These are phyloP conservation scores for Diutina catenulata DNA, from an alignment of 1,139 yeast genomes.

Conservation along the genomic window DNA sequence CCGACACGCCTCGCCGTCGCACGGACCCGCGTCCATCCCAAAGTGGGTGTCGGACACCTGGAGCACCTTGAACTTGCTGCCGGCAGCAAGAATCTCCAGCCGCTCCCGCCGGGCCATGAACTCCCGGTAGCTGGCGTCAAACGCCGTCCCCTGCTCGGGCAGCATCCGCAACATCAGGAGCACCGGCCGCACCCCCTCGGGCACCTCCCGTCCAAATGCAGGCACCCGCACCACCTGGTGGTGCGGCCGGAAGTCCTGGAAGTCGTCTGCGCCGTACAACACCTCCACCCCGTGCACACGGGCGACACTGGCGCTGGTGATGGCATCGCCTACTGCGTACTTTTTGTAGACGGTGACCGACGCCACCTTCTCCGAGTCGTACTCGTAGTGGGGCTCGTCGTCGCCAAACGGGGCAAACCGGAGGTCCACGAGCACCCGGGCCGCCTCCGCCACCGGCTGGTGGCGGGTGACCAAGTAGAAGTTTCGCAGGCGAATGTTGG, in stretches of 20 bases:
- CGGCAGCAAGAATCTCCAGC: conserved; percentile 56
- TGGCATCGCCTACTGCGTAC: neutral
- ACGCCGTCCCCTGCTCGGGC: conserved; percentile 8
- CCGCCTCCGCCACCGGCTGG: conserved; percentile 8
- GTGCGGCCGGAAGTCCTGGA: conserved; percentile 6
- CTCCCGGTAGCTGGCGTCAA: neutral
- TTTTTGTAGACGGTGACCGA: neutral
- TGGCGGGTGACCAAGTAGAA: conserved; percentile 11
- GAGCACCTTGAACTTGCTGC: conserved; percentile 56
- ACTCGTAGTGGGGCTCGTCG: neutral
- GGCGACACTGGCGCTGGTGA: conserved; percentile 7
- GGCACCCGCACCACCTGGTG: neutral
- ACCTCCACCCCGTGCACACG: conserved; percentile 17
- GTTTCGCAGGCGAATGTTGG: conserved; percentile 7
- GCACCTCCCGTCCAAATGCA: conserved; percentile 14
- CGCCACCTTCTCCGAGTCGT: neutral
- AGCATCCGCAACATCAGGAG: conserved; percentile 17
- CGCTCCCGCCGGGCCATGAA: conserved; percentile 5
- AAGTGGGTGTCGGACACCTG: conserved; percentile 86
- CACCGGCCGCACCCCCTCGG: conserved; percentile 18
- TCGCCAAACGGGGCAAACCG: conserved; percentile 7
- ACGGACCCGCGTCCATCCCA: conserved; percentile 63
- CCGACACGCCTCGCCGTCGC: conserved; percentile 54
- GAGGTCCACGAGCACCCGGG: conserved; percentile 11
- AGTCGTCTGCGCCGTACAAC: conserved; percentile 16